phyloP scores from a whole-genome alignment of 2,329 filamentous ascomycete species.

The Colletotrichum salicis region DNA sequence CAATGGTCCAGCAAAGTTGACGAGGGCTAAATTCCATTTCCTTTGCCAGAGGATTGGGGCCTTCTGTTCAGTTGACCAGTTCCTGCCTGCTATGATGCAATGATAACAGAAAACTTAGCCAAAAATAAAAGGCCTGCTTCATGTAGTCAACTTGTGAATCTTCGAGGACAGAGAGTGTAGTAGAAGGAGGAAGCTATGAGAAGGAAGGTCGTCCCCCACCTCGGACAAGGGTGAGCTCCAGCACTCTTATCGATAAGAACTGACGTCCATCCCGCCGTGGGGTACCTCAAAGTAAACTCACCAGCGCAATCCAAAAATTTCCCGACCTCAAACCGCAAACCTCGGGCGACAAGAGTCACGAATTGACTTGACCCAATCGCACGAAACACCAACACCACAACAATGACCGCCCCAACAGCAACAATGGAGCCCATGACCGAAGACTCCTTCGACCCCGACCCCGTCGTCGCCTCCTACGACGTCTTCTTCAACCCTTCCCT shows the following conservation, averaged over 20 bases:
- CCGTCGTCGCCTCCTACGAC: constrained; percentile 80
- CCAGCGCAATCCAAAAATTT: constrained; percentile 34
- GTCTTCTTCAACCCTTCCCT: constrained; percentile 85
- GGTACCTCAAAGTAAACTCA: not conserved
- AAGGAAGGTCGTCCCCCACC: constrained; percentile 25
- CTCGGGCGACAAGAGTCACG: constrained; percentile 10
- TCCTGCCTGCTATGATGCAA: not conserved
- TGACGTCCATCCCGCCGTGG: constrained; percentile 26
- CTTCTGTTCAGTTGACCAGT: too few species aligned
- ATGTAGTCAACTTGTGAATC: not conserved
- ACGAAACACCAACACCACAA: not conserved
- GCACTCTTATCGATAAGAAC: constrained; percentile 26
- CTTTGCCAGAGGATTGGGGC: not conserved
- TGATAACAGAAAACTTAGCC: too few species aligned
- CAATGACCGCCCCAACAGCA: constrained; percentile 31
- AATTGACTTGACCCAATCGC: not conserved
- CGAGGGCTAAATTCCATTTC: too few species aligned
- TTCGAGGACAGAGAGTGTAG: not conserved
- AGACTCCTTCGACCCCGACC: constrained; percentile 64
- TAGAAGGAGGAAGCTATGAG: not conserved
- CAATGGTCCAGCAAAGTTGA: not conserved
- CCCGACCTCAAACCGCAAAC: not conserved
- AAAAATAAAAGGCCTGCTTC: too few species aligned
- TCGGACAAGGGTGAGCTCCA: constrained; percentile 9
- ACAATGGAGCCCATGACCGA: constrained; percentile 41